phyloP scores from a whole-genome alignment of 495 filamentous ascomycete genomes.

The Chaetomium tenue region DNA sequence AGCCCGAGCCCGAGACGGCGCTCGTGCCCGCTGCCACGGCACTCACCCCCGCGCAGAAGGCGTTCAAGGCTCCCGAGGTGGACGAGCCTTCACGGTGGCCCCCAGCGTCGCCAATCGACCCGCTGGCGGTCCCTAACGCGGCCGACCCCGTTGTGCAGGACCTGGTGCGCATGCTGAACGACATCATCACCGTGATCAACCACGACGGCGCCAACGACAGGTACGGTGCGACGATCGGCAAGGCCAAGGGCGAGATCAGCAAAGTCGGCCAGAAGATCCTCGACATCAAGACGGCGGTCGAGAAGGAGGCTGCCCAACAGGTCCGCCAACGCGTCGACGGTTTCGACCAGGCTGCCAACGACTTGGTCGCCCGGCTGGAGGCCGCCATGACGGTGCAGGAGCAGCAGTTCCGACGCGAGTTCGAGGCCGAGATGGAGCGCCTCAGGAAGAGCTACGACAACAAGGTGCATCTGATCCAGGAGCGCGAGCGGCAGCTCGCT shows the following conservation, averaged over 20 bases:
- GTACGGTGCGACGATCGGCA: conserved; percentile 70
- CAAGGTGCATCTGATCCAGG: conserved; percentile 72
- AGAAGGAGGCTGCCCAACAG: conserved; percentile 72
- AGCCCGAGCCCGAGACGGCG: not conserved
- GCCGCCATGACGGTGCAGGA: conserved; percentile 71
- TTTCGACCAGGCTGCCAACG: conserved; percentile 52
- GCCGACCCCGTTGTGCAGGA: conserved; percentile 87
- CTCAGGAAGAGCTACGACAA: conserved; percentile 71
- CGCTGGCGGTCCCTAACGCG: conserved; percentile 66
- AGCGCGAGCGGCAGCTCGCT: conserved; percentile 67
- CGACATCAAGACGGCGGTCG: conserved; percentile 62
- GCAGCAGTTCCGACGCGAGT: conserved; percentile 78
- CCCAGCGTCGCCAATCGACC: conserved; percentile 66
- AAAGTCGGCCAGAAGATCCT: conserved; percentile 72
- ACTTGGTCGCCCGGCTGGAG: conserved; percentile 78
- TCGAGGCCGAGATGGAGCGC: conserved; percentile 80
- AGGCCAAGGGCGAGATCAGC: conserved; percentile 80
- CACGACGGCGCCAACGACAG: conserved; percentile 70
- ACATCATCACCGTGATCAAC: conserved; percentile 89
- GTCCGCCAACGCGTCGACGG: conserved; percentile 62
- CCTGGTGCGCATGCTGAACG: conserved; percentile 91
- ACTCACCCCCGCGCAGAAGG: conserved; percentile 21
- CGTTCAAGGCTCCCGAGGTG: conserved; percentile 54
- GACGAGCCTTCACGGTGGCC: conserved; percentile 59
- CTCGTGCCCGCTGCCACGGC: not conserved